Conservation (phyloP, 805 yeast genomes). For the Kuraishia borneana region DNA sequence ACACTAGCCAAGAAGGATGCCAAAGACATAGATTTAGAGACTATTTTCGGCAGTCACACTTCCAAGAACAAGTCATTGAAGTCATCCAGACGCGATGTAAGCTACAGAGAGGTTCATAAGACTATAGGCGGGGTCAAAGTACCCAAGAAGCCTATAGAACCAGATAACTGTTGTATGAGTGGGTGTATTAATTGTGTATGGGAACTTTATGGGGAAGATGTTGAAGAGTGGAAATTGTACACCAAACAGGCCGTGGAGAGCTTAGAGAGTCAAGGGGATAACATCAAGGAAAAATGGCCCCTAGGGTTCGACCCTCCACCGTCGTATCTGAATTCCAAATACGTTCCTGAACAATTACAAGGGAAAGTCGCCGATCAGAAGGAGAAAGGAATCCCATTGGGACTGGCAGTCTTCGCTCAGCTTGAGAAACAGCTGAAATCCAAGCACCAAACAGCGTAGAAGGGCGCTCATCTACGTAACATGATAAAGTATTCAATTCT, state of each 20-base stretch:
- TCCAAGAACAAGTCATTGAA: slow-evolving; percentile 17
- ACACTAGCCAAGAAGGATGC: slow-evolving; percentile 9
- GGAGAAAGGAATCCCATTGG: slow-evolving; percentile 53
- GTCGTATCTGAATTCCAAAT: slow-evolving; percentile 24
- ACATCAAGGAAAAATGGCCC: slow-evolving; percentile 54
- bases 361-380: slow-evolving; percentile 23
- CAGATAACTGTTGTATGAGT: slow-evolving; percentile 95
- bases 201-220: slow-evolving; percentile 84
- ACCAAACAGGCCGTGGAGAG: slow-evolving; percentile 45
- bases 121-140: slow-evolving; percentile 58
- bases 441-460: slow-evolving; percentile 10
- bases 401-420: slow-evolving; percentile 73
- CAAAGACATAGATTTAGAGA: slow-evolving; percentile 11
- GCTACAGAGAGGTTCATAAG: slow-evolving; percentile 19
- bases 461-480: too few species aligned
- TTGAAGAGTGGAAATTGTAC: slow-evolving; percentile 65
- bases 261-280: slow-evolving; percentile 24
- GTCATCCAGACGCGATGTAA: slow-evolving; percentile 23
- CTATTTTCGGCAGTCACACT: slow-evolving; percentile 18
- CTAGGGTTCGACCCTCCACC: slow-evolving; percentile 49
- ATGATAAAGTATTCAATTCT: too few species aligned
- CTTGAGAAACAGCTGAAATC: slow-evolving; percentile 58
- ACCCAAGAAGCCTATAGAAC: slow-evolving; percentile 79
- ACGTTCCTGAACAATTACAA: slow-evolving; percentile 28
- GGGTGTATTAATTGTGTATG: slow-evolving; percentile 97